Base-by-base conservation (phyloP, 1,284 basidiomycete genomes). In the Malassezia arunalokei region DNA sequence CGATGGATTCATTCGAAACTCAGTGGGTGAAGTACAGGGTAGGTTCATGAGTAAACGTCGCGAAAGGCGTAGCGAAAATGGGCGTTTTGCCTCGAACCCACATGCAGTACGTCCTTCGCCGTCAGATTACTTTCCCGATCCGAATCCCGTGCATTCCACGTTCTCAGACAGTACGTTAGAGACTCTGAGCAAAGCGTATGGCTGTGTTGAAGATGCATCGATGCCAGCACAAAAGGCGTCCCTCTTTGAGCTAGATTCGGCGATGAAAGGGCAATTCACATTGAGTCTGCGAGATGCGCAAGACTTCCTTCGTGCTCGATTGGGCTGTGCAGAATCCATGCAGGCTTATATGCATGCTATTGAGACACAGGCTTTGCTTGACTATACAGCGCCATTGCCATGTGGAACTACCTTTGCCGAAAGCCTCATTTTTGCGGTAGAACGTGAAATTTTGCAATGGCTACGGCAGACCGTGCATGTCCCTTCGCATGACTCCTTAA, bases 261-360 rank as follows among this genome's bases (percentile, higher is more conserved):
- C 66, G 1, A 52, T 49, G 5, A 47, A 51, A 30, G 67, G 67
- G 8, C 60, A 66, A 8, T 67, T 68, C 37, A 59, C 60, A 0
- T 60, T 60, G 32, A 57, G 52, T 12, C 30, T 66, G 9, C 40
- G 43, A 2, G 64, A 69, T 30, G 67, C 67, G 3, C 67, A 63
- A 30, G 45, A 50, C 3, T 57, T 65, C 8, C 48, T 69, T 14
- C 53, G 47, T 8, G 37, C 40, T 7, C 53, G 53, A 3, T 32
- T 40, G 15, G 17, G 35, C 2, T 17, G 28, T 35, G 31, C 43
- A 15, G 43, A 44, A 17, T 17, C 28, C 29, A 24, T 44, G 43
- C 30, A 33, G 11, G 44, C 44, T 14, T 47, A 47, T 14, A 31
- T 38, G 33, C 9, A 47, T 32, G 43, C 32, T 6, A 8, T 48